Conservation (phyloP, 148 eudicot species). For the Silene conica region DNA sequence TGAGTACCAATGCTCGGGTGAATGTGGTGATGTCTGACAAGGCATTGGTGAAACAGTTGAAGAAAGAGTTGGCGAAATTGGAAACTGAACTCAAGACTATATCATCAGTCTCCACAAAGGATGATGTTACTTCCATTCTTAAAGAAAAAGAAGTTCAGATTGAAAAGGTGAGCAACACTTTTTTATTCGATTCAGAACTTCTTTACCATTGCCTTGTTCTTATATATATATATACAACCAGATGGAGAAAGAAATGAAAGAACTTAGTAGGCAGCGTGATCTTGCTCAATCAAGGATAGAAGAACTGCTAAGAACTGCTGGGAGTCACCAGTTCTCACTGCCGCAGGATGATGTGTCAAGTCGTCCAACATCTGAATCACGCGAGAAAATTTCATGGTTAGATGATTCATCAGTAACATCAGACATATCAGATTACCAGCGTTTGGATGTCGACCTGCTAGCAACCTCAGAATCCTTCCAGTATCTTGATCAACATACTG, state of each 20-base stretch:
- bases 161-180: slow-evolving; percentile 51
- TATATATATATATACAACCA: slow-evolving; percentile 17
- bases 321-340: slow-evolving; percentile 30
- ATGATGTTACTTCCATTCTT: slow-evolving; percentile 39
- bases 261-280: slow-evolving; percentile 68
- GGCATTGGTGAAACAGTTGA: slow-evolving; percentile 80
- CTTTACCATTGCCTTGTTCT: background rate
- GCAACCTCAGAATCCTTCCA: slow-evolving; percentile 34
- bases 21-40: slow-evolving; percentile 94
- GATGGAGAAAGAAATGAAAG: slow-evolving; percentile 88
- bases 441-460: slow-evolving; percentile 40
- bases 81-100: slow-evolving; percentile 63
- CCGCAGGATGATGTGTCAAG: slow-evolving; percentile 33
- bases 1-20: slow-evolving; percentile 70
- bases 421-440: slow-evolving; percentile 54
- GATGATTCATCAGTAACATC: slow-evolving; percentile 66
- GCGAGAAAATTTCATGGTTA: slow-evolving; percentile 41
- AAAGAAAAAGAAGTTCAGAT: slow-evolving; percentile 78
- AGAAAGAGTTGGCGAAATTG: slow-evolving; percentile 65
- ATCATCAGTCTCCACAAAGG: slow-evolving; percentile 27
- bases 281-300: slow-evolving; percentile 64
- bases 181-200: background rate
- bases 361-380: slow-evolving; percentile 22
- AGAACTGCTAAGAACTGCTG: slow-evolving; percentile 47
- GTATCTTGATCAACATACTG: slow-evolving; percentile 31